These are phyloP conservation scores for Capsella rubella DNA, from an alignment of 441 rosid species.

Conservation along the genomic window DNA sequence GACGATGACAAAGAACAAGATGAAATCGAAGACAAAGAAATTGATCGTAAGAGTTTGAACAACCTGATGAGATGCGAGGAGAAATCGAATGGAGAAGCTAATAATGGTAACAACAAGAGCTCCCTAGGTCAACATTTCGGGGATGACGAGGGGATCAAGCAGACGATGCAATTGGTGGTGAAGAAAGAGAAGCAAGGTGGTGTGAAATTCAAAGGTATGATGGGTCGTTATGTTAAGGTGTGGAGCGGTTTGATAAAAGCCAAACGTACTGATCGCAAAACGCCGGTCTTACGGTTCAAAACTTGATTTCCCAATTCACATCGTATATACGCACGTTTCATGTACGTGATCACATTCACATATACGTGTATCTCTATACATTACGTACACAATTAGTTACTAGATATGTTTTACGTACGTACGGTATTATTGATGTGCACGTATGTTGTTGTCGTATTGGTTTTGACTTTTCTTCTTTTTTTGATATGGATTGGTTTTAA, in stretches of 20 bases:
- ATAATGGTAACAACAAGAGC: slow-evolving; percentile 45
- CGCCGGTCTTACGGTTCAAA: slow-evolving; percentile 29
- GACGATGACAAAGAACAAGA: slow-evolving; percentile 18
- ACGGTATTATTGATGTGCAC: slow-evolving; percentile 22
- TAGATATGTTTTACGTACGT: slow-evolving; percentile 15
- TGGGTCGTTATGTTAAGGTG: slow-evolving; percentile 66
- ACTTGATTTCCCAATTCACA: slow-evolving; percentile 8
- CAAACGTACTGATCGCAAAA: slow-evolving; percentile 51
- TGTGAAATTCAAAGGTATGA: slow-evolving; percentile 61
- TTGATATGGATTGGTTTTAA: not conserved
- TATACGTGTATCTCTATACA: not conserved
- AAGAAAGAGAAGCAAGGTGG: slow-evolving; percentile 48
- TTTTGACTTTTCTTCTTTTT: too few relatives aligned
- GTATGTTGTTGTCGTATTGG: too few relatives aligned
- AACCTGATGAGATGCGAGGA: slow-evolving; percentile 55
- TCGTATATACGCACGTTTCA: slow-evolving; percentile 1
- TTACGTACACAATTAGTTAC: not conserved
- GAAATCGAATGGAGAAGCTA: slow-evolving; percentile 14
- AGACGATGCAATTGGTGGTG: slow-evolving; percentile 54
- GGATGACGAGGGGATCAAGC: slow-evolving; percentile 54
- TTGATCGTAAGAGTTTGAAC: slow-evolving; percentile 62
- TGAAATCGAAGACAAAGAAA: slow-evolving; percentile 26
- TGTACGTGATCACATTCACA: slow-evolving; percentile 7
- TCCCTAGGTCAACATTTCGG: slow-evolving; percentile 62
- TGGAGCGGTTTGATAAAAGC: slow-evolving; percentile 61